phyloP scores from a whole-genome alignment of 2,329 filamentous ascomycete genomes.

The Chaetomiaceae sp. region DNA sequence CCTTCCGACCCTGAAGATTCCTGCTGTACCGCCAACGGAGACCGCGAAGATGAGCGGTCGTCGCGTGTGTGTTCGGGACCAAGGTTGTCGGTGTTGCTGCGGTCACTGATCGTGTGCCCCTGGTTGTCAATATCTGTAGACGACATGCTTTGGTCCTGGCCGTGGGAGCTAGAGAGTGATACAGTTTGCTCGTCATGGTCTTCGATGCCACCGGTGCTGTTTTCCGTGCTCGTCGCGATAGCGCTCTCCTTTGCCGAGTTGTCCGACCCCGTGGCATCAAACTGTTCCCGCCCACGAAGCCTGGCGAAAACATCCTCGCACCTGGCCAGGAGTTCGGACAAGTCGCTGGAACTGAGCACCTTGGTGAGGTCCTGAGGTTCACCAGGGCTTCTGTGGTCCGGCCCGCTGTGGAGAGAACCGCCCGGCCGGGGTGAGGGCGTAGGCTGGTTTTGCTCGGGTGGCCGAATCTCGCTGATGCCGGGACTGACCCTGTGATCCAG shows the following conservation, averaged over 20 bases:
- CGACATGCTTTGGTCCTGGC: not conserved
- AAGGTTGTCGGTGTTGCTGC: not conserved
- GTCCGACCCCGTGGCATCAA: not conserved
- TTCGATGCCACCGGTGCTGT: not conserved
- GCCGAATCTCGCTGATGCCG: slow-evolving; percentile 21
- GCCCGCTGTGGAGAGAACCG: not conserved
- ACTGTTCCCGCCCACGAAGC: slow-evolving; percentile 7
- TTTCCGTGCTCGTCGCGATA: not conserved
- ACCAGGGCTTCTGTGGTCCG: too few relatives aligned
- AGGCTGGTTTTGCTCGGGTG: not conserved
- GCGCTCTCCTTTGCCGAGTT: not conserved
- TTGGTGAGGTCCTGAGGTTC: not conserved
- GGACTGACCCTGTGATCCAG: slow-evolving; percentile 15
- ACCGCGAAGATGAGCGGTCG: not conserved
- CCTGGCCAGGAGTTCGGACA: slow-evolving; percentile 15
- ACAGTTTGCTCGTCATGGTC: not conserved
- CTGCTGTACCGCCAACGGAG: not conserved
- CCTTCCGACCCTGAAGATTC: not conserved
- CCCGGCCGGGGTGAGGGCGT: not conserved
- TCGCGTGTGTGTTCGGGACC: not conserved
- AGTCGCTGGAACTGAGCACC: slow-evolving; percentile 12
- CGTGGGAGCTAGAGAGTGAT: not conserved
- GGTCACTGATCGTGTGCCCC: not conserved
- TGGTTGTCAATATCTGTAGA: not conserved
- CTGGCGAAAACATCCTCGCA: slow-evolving; percentile 16